Conservation (phyloP, 257 asterid genomes). For the Solanum piurae region DNA sequence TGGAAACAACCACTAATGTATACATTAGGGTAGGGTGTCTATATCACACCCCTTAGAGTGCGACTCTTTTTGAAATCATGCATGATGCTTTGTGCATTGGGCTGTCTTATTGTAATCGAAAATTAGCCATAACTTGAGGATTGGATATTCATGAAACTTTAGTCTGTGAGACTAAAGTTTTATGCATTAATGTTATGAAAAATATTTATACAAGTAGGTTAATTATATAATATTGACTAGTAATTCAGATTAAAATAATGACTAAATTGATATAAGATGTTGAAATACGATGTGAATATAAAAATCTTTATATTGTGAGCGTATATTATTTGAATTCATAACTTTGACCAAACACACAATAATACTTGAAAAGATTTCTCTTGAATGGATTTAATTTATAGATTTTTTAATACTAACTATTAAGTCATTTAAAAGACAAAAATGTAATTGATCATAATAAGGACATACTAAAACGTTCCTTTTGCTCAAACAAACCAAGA, state of each 20-base stretch:
- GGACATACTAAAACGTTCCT: background rate
- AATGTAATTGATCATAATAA: background rate
- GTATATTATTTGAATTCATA: background rate
- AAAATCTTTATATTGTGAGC: background rate
- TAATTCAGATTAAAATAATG: too few relatives aligned
- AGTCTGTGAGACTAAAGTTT: background rate
- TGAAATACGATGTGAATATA: background rate
- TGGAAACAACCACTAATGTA: background rate
- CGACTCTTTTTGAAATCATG: fast-evolving
- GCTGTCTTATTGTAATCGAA: background rate
- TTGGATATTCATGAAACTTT: background rate
- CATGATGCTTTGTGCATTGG: background rate
- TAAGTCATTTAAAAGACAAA: background rate
- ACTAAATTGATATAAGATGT: background rate
- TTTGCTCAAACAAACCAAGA: background rate
- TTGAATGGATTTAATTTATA: background rate
- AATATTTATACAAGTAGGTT: background rate
- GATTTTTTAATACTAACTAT: background rate
- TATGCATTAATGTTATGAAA: background rate
- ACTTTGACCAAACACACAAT: too few relatives aligned
- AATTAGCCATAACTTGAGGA: background rate
- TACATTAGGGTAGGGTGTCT: background rate
- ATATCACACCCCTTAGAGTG: too few relatives aligned
- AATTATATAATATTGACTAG: background rate
- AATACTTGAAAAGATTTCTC: too few relatives aligned